Conservation (phyloP, 495 filamentous ascomycete genomes). For the Paragyromitra xinjiangensis region DNA sequence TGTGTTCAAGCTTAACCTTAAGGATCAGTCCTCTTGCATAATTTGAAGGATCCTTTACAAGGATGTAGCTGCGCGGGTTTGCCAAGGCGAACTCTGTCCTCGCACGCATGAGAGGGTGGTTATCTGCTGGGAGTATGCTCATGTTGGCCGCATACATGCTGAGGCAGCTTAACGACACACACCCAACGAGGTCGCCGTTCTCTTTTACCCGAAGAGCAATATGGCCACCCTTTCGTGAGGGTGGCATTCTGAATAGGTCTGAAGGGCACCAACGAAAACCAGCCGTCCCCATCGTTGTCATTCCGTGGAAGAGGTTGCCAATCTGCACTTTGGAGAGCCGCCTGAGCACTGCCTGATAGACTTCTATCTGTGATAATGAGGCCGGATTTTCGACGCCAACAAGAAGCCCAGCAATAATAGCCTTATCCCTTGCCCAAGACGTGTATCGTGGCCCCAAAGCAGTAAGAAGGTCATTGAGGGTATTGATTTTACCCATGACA, state of each 20-base stretch:
- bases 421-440: conserved; percentile 52
- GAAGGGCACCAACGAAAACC: conserved; percentile 28
- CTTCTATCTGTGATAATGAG: conserved; percentile 11
- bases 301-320: conserved; percentile 23
- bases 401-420: conserved; percentile 54
- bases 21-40: conserved; percentile 17
- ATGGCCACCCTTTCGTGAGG: background rate
- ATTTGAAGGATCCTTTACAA: conserved; percentile 15
- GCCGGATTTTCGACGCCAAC: conserved; percentile 30
- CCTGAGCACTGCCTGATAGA: conserved; percentile 19
- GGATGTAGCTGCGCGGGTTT: conserved; percentile 11
- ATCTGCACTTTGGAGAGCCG: conserved; percentile 19
- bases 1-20: conserved; percentile 1
- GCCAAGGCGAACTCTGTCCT: conserved; percentile 11
- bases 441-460: conserved; percentile 49
- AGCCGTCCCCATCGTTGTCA: conserved; percentile 13
- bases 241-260: conserved; percentile 10
- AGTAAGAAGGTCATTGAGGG: conserved; percentile 48
- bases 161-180: background rate
- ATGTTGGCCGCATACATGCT: conserved; percentile 13
- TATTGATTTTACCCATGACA: conserved; percentile 35
- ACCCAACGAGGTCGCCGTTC: conserved; percentile 5
- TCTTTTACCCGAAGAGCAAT: background rate
- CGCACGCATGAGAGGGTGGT: conserved; percentile 22
- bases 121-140: conserved; percentile 11